Base-by-base conservation (phyloP, 1,284 basidiomycete species). In the Puccinia horiana region DNA sequence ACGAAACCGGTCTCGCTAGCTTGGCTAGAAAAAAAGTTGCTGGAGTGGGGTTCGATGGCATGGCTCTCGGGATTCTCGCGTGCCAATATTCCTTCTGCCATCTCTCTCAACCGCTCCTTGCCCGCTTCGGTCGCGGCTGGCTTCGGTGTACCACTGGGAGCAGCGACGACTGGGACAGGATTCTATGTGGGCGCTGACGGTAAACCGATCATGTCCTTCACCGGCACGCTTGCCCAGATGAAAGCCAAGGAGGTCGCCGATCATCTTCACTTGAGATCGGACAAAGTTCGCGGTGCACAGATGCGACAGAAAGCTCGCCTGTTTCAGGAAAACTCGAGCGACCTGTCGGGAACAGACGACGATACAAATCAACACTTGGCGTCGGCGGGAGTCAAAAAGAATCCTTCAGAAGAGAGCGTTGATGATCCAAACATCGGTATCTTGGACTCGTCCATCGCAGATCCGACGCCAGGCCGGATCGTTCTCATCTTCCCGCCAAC, bases 21-120 rank as follows among this genome's bases (percentile, higher is more conserved):
- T 73, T 99, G 97, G 97, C 89, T 99, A 76, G 95, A 98, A 87
- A 94, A 93, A 89, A 99, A 99, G 89, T 96, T 99, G 85, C 93
- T 97, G 83, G 97, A 99, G 87, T 99, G 97, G 97, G 96, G 90
- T 4, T 89, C 86, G 32, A 88, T 88, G 88, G 84, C 85, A 0
- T 86, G 86, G 74, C 84, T 86, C 16, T 85, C 84, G 5, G 84
- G 84, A 8, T 86, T 86, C 83, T 84, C 84, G 1, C 49, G 67
- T 11, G 40, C 74, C n/a, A 63, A 42, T n/a, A 47, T 65, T 20
- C 23, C 67, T n/a, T 1, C 26, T 3, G 5, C 14, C n/a, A 61
- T 63, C 32, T 47, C 74, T 1, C 58, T 65, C 12, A 76, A 76
- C 56, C 35, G 56, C 23, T 76, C 74, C 26, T 47, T 76, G 40